Percentiles rank a stretch among this genome's conserved stretches.
Conservation (phyloP, 2,329 filamentous ascomycete species). For the Talaromyces sp. region DNA sequence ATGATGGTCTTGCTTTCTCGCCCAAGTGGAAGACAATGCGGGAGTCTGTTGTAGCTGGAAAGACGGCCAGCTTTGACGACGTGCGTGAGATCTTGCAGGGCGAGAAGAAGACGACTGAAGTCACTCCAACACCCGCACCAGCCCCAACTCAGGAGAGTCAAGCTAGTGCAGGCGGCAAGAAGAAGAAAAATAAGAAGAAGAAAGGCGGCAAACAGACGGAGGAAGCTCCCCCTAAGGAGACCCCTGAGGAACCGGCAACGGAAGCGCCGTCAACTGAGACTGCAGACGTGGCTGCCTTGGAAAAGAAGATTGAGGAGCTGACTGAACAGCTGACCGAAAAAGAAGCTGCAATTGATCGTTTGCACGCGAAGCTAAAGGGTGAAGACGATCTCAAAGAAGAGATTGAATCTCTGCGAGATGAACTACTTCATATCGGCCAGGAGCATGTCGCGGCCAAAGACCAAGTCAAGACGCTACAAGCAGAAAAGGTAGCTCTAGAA, state of each 20-base stretch:
- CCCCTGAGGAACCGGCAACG: conserved; percentile 16
- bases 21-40: conserved; percentile 37
- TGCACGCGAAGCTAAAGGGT: conserved; percentile 71
- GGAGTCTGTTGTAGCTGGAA: conserved; percentile 34
- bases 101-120: conserved; percentile 26
- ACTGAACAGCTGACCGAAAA: conserved; percentile 52
- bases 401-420: conserved; percentile 78
- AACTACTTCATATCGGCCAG: conserved; percentile 73
- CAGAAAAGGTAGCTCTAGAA: conserved; percentile 64
- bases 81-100: conserved; percentile 34
- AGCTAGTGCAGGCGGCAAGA: conserved; percentile 40
- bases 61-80: conserved; percentile 36
- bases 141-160: conserved; percentile 26
- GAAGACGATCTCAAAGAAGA: conserved; percentile 78
- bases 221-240: conserved; percentile 31
- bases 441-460: conserved; percentile 83
- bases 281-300: conserved; percentile 35
- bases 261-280: conserved; percentile 34
- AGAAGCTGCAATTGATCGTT: conserved; percentile 68
- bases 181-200: conserved; percentile 91
- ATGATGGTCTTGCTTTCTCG: conserved; percentile 39
- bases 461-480: conserved; percentile 65
- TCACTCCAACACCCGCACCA: conserved; percentile 26
- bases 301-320: conserved; percentile 38
- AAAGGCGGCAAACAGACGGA: conserved; percentile 59